Evolutionary conservation across 768 basidiomycete species (phyloP).

Genomic region (Suillus variegatus): DNA sequence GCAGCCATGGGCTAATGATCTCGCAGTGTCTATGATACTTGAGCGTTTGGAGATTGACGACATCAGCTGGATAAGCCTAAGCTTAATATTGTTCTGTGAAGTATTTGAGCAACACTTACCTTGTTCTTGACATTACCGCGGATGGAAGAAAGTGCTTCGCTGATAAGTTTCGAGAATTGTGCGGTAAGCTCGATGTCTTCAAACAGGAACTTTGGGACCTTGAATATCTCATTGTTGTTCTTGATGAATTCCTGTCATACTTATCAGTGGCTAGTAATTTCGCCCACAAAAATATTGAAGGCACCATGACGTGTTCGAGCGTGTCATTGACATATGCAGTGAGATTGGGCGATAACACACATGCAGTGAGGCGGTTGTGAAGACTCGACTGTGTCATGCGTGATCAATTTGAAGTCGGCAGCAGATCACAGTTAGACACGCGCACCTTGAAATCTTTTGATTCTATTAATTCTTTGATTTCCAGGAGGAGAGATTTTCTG

Average conservation of each 20-base stretch:
- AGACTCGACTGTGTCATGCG: background rate
- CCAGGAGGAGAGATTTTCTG: background rate
- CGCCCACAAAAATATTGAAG: background rate
- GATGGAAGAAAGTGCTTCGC: background rate
- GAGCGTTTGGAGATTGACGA: background rate
- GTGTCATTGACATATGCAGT: conserved; percentile 8
- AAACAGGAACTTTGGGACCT: background rate
- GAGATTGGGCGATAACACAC: conserved; percentile 9
- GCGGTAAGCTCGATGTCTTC: conserved; percentile 5
- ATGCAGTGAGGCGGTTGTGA: background rate
- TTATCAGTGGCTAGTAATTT: background rate
- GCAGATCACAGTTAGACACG: background rate
- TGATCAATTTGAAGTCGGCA: background rate
- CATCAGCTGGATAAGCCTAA: background rate
- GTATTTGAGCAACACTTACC: background rate
- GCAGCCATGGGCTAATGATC: background rate
- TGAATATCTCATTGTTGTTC: conserved; percentile 5
- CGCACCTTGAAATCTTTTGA: background rate
- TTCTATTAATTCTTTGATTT: background rate
- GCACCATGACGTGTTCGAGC: conserved; percentile 5
- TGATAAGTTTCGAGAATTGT: background rate
- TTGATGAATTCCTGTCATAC: conserved; percentile 6
- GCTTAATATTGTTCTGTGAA: background rate
- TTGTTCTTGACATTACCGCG: background rate
- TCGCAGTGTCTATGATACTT: conserved; percentile 8